A percentile compares a stretch with the other conserved stretches of the same genome.
Evolutionary conservation across 2,329 filamentous ascomycete species (phyloP).

Genomic region (Ophiosphaerella korrae): DNA sequence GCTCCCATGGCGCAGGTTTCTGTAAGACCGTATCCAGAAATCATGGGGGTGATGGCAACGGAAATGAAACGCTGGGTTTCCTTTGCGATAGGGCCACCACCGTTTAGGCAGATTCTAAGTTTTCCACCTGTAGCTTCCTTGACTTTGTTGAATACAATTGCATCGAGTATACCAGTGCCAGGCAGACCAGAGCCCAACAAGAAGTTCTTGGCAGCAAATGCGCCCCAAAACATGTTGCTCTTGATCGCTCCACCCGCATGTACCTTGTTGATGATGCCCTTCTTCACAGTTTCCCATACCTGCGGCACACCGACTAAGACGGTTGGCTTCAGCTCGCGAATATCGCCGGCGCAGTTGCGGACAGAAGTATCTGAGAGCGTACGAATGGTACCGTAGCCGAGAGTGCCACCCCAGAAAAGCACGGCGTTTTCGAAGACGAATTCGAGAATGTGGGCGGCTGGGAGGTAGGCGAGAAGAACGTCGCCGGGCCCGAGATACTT

Average conservation of each 20-base stretch:
- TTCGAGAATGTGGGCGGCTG: constrained; percentile 94
- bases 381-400: constrained; percentile 91
- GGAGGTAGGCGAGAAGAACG: constrained; percentile 85
- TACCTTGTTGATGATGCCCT: constrained; percentile 84
- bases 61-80: constrained; percentile 91
- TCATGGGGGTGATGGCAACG: constrained; percentile 91
- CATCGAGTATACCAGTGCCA: constrained; percentile 73
- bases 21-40: constrained; percentile 90
- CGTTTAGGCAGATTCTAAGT: constrained; percentile 90
- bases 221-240: constrained; percentile 78
- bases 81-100: constrained; percentile 86
- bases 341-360: constrained; percentile 89
- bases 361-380: constrained; percentile 86
- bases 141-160: constrained; percentile 88
- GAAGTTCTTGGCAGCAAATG: constrained; percentile 65
- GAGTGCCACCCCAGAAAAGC: constrained; percentile 84
- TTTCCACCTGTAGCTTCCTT: constrained; percentile 87
- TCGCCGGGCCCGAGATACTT: constrained; percentile 79
- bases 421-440: constrained; percentile 93
- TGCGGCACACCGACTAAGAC: constrained; percentile 93
- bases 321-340: constrained; percentile 87
- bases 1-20: constrained; percentile 87
- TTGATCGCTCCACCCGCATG: constrained; percentile 72
- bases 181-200: constrained; percentile 66
- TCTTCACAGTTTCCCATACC: constrained; percentile 96